These are phyloP conservation scores for Fraxinus nigra DNA, from an alignment of 305 asterid genomes.

Conservation along the genomic window DNA sequence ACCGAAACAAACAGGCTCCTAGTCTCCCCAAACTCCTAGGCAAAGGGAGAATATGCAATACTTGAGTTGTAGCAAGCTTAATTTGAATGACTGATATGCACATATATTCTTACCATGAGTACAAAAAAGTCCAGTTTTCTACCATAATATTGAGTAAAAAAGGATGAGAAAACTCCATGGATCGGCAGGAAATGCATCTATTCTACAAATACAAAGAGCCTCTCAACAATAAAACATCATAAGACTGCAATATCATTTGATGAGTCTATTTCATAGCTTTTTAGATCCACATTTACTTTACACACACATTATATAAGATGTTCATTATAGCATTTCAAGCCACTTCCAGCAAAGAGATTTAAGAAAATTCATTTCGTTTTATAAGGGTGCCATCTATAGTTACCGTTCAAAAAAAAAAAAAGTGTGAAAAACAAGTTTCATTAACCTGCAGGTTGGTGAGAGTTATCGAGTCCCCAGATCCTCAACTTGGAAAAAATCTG, in stretches of 20 bases:
- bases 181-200: background rate
- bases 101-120: background rate
- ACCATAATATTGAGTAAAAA: background rate
- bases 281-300: constrained; percentile 1
- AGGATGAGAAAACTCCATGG: background rate
- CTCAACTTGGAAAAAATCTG: constrained; percentile 1
- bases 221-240: background rate
- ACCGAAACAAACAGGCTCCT: too few species aligned
- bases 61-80: background rate
- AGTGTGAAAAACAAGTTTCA: background rate
- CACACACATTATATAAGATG: constrained; percentile 2
- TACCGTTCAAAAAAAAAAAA: constrained; percentile 4
- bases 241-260: background rate
- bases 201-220: background rate
- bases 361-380: constrained; percentile 9
- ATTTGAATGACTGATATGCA: background rate
- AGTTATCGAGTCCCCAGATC: constrained; percentile 14
- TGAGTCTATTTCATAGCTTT: background rate
- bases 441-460: constrained; percentile 1
- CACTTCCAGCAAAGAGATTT: background rate
- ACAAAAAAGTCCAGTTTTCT: background rate
- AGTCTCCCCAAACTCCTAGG: too few species aligned
- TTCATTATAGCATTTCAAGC: background rate
- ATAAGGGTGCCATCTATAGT: constrained; percentile 16
- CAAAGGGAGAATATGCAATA: background rate